phyloP scores from a whole-genome alignment of 2,329 filamentous ascomycete species.

The Trichophyton verrucosum region DNA sequence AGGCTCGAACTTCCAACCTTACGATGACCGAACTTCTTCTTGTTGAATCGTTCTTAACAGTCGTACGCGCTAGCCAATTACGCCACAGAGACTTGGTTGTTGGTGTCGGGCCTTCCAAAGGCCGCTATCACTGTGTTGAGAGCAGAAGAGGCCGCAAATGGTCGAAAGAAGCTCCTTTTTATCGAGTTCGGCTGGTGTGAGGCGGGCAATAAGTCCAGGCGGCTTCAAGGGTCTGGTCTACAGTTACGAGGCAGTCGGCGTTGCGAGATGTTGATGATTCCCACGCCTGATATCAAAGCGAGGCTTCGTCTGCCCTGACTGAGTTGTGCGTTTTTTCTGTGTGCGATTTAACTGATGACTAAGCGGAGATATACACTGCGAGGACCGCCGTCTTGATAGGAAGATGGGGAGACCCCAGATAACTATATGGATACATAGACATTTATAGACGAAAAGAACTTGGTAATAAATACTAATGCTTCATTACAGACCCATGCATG shows the following conservation, averaged over 20 bases:
- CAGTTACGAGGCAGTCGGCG: too few species aligned
- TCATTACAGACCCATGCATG: too few species aligned
- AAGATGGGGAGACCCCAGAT: too few species aligned
- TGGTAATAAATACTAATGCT: too few species aligned
- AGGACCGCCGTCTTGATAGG: too few species aligned
- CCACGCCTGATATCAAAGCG: neutral
- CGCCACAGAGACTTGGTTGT: constrained; percentile 7
- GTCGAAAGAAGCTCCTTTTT: neutral
- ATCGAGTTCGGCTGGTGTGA: neutral
- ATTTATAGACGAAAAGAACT: too few species aligned
- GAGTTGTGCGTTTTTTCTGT: neutral
- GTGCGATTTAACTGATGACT: neutral
- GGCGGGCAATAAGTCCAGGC: neutral
- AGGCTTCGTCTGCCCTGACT: neutral
- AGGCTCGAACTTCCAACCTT: constrained; percentile 32
- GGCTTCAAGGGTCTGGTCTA: too few species aligned
- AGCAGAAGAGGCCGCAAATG: neutral
- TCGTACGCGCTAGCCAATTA: constrained; percentile 7
- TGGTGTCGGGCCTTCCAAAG: neutral
- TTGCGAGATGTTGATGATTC: too few species aligned
- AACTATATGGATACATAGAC: too few species aligned
- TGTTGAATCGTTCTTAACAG: constrained; percentile 1
- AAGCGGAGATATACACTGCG: neutral
- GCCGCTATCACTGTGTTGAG: neutral
- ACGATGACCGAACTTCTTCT: constrained; percentile 1